Conservation (phyloP, 1,139 yeast genomes). For the Suhomyces coccinellae region DNA sequence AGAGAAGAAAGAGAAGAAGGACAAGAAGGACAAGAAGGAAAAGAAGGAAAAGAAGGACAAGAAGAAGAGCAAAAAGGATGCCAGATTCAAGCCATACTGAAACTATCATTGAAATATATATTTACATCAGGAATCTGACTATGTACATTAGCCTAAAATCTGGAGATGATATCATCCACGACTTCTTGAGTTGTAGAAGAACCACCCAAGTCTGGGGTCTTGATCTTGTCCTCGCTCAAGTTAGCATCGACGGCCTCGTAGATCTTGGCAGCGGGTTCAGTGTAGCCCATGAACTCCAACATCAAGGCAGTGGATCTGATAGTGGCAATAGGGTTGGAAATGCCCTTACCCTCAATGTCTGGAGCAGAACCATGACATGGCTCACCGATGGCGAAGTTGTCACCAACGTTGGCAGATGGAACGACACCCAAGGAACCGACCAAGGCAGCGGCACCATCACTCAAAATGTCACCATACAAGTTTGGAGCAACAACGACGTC, state of each 20-base stretch:
- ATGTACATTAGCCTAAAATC: slow-evolving; percentile 23
- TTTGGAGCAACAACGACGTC: slow-evolving; percentile 99
- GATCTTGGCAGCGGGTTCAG: slow-evolving; percentile 87
- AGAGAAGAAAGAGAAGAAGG: slow-evolving; percentile 24
- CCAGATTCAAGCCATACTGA: slow-evolving; percentile 57
- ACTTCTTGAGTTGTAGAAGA: slow-evolving; percentile 83
- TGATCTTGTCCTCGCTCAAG: slow-evolving; percentile 73
- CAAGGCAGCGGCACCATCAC: slow-evolving; percentile 98
- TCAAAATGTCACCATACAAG: slow-evolving; percentile 93
- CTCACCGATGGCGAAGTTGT: slow-evolving; percentile 93
- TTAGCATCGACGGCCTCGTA: slow-evolving; percentile 94
- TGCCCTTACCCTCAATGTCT: slow-evolving; percentile 92
- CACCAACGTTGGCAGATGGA: slow-evolving; percentile 98
- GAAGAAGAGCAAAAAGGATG: slow-evolving; percentile 22
- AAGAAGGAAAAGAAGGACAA: slow-evolving; percentile 21
- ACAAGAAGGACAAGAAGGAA: slow-evolving; percentile 29
- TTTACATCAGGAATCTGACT: neutral
- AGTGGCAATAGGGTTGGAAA: slow-evolving; percentile 96
- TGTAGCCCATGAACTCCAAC: slow-evolving; percentile 94
- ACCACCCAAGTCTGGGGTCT: slow-evolving; percentile 97
- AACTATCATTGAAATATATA: slow-evolving; percentile 1
- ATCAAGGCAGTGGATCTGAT: slow-evolving; percentile 95
- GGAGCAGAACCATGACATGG: slow-evolving; percentile 99
- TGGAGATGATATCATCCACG: slow-evolving; percentile 69
- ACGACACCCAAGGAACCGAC: slow-evolving; percentile 98